Evolutionary conservation across 2,329 filamentous ascomycete species (phyloP), one percentile per base, ranked within the genome.

Genomic region (Blastomyces emzantsi): DNA sequence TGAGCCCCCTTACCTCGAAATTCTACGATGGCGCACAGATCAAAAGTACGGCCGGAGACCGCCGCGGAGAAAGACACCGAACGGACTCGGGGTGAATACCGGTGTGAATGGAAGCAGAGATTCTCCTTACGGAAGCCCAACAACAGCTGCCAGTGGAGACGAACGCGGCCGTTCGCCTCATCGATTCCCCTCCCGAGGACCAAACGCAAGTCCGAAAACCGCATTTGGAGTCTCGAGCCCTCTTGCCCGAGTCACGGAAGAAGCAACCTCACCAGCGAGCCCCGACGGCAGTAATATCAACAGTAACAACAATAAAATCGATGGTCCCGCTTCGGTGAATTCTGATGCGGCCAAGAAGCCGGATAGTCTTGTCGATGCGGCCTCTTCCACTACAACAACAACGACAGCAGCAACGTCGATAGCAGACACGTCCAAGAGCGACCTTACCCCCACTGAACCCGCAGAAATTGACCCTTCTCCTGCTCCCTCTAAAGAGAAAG

Each of bases 1-100:
- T 62, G 93, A 97, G 77, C 94, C 94, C 25, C 83, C 88, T 33
- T 99, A 97, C 76, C 87, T 99, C 73, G 93, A 96, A 73, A 96
- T 99, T 72, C 80, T 99, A 70, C 85, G 94, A 69, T 97, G 94
- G 92, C 87, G 94, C 73, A 87, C 89, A 78, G 94, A 99, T 74
- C 93, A 97, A 75, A 97, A 96, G 79, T 89, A 94, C 74, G 93
- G 93, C 58, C 80, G 85, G 63, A 81, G 80, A 68, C 75, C 74
- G 43, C 80, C 80, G 60, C 82, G 79, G 67, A 80, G 78, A 70
- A 80, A 80, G 68, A 73, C 72, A 41, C 77, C 75, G 70, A 75
- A 78, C 67, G 76, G 80, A 64, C 74, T 84, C 70, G 80, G 81
- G 43, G 78, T 84, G 66, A 85, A 83, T 68, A 80, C 81, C 19